These are phyloP conservation scores for Coemansia sp. DNA, from an alignment of 192 early-diverging fungal genomes.

Conservation along the genomic window DNA sequence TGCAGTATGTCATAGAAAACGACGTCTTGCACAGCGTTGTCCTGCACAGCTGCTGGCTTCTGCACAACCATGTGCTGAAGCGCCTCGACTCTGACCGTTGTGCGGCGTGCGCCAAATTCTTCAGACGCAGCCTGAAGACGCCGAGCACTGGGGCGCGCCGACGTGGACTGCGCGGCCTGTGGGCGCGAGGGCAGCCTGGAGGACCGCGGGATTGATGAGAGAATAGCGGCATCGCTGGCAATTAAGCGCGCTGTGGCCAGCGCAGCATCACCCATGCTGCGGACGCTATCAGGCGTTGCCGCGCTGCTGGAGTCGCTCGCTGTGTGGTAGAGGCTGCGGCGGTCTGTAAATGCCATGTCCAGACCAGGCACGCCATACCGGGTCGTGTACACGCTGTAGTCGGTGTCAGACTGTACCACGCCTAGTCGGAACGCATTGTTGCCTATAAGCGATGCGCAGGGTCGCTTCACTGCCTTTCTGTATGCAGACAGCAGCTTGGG, in stretches of 20 bases:
- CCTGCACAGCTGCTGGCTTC: neutral
- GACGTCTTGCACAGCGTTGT: conserved; percentile 19
- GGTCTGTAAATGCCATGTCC: conserved; percentile 67
- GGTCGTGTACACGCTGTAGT: conserved; percentile 64
- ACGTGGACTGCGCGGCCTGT: neutral
- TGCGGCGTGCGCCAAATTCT: conserved; percentile 16
- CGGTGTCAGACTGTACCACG: conserved; percentile 64
- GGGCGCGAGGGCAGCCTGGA: conserved; percentile 28
- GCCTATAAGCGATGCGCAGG: conserved; percentile 64
- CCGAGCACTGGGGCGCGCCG: neutral
- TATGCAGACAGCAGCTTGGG: conserved; percentile 44
- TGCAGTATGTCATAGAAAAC: conserved; percentile 50
- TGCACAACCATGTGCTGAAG: conserved; percentile 15
- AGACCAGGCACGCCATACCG: conserved; percentile 61
- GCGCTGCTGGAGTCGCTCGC: conserved; percentile 57
- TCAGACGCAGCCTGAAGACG: conserved; percentile 22
- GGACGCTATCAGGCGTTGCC: conserved; percentile 56
- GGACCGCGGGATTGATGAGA: conserved; percentile 32
- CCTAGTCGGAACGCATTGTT: conserved; percentile 64
- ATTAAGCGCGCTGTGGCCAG: conserved; percentile 54
- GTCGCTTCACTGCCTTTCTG: conserved; percentile 37
- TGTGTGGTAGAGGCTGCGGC: conserved; percentile 67
- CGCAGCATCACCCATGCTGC: conserved; percentile 66
- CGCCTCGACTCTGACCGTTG: conserved; percentile 1
- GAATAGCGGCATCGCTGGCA: conserved; percentile 42